Percentiles rank a stretch among this genome's conserved stretches.
Evolutionary conservation across 345 rosid species (phyloP).

Genomic region (Eucalyptus curtisii): DNA sequence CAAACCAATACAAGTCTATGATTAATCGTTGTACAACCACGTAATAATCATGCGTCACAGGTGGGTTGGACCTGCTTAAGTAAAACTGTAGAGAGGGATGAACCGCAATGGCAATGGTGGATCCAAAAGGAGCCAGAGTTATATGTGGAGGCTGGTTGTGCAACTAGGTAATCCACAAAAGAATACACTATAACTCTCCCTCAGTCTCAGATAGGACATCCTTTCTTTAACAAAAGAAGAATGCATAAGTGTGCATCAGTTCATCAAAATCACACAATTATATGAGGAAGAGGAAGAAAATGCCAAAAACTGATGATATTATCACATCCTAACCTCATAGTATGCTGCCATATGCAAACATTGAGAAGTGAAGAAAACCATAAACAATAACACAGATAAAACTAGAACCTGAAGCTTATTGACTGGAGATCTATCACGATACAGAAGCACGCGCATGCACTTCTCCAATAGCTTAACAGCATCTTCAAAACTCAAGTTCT

Average conservation of each 20-base stretch:
- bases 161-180: not conserved
- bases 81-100: not conserved
- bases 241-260: not conserved
- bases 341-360: not conserved
- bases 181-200: not conserved
- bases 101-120: not conserved
- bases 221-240: not conserved
- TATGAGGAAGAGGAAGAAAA: not conserved
- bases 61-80: not conserved
- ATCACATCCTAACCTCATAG: not conserved
- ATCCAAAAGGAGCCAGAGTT: not conserved
- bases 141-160: not conserved
- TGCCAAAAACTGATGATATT: not conserved
- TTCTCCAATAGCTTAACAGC: constrained; percentile 86
- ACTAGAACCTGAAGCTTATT: constrained; percentile 76
- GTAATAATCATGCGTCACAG: not conserved
- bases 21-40: not conserved
- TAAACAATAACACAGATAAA: not conserved
- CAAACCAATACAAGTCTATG: not conserved
- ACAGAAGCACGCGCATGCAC: constrained; percentile 89
- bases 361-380: not conserved
- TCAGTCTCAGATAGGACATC: not conserved
- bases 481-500: constrained; percentile 79
- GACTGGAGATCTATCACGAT: constrained; percentile 91
- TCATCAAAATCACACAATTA: not conserved